Percentiles rank a stretch among this genome's conserved stretches.
Evolutionary conservation across 805 yeast species (phyloP).

Genomic region (Candida piceae): DNA sequence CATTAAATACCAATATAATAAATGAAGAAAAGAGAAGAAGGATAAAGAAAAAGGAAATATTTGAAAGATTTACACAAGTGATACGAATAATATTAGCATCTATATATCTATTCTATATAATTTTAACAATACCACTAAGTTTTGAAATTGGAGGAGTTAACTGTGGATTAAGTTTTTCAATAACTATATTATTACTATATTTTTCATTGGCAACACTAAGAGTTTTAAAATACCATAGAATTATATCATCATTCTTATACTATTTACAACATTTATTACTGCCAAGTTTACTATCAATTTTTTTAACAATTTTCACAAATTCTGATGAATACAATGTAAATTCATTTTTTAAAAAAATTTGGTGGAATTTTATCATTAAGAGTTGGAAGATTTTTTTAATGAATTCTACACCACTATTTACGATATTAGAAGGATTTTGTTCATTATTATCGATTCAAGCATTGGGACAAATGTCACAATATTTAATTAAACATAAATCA

Average conservation of each 20-base stretch:
- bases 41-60: conserved; percentile 8
- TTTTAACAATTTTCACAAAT: conserved; percentile 49
- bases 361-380: conserved; percentile 39
- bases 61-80: conserved; percentile 15
- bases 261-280: conserved; percentile 78
- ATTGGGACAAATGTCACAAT: conserved; percentile 73
- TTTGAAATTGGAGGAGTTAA: conserved; percentile 89
- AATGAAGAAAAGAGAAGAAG: not conserved
- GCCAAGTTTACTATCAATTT: conserved; percentile 74
- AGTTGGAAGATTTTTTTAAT: conserved; percentile 70
- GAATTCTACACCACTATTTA: conserved; percentile 85
- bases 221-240: conserved; percentile 42
- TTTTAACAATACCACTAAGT: conserved; percentile 84
- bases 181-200: conserved; percentile 66
- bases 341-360: conserved; percentile 18
- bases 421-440: conserved; percentile 89
- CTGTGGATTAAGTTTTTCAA: conserved; percentile 83
- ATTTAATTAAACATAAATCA: conserved; percentile 57
- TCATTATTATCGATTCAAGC: conserved; percentile 89
- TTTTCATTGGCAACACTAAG: conserved; percentile 70
- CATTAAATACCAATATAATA: conserved; percentile 1
- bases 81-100: conserved; percentile 43
- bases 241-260: conserved; percentile 49
- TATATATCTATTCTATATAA: conserved; percentile 60
- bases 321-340: conserved; percentile 18